Percentiles rank a stretch among this genome's conserved stretches.
These are phyloP conservation scores for Drechmeria coniospora DNA, from an alignment of 2,329 filamentous ascomycete species.

Conservation along the genomic window DNA sequence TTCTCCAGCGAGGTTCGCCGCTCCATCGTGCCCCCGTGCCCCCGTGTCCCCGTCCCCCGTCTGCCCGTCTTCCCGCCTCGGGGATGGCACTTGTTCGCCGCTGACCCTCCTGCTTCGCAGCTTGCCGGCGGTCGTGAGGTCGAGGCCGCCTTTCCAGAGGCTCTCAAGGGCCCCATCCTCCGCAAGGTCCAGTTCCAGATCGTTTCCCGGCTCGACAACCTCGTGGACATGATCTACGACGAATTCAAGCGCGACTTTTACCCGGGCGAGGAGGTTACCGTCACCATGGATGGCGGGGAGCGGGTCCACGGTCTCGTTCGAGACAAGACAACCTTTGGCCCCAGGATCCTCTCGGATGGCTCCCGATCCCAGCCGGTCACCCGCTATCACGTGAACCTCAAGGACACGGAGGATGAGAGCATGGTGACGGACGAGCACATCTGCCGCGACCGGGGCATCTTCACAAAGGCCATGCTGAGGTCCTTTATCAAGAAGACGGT, in stretches of 20 bases:
- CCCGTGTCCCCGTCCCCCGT: background rate
- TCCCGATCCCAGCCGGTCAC: conserved; percentile 55
- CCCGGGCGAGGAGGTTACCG: conserved; percentile 70
- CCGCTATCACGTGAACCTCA: conserved; percentile 65
- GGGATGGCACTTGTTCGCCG: background rate
- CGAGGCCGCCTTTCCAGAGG: conserved; percentile 80
- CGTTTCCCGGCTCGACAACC: conserved; percentile 73
- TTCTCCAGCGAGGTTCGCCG: conserved; percentile 70
- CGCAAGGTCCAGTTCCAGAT: conserved; percentile 85
- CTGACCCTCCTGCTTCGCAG: conserved; percentile 26
- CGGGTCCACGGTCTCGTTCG: conserved; percentile 60
- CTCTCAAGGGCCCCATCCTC: conserved; percentile 78
- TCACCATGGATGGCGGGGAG: conserved; percentile 53
- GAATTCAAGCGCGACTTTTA: conserved; percentile 86
- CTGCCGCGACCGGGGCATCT: conserved; percentile 73
- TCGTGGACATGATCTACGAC: conserved; percentile 52
- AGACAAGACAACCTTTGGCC: conserved; percentile 69
- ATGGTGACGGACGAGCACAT: conserved; percentile 72
- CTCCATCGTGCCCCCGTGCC: background rate
- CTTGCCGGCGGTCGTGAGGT: conserved; percentile 72
- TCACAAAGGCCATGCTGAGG: conserved; percentile 85
- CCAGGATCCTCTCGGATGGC: conserved; percentile 46
- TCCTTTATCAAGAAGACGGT: conserved; percentile 93
- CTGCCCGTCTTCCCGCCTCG: background rate
- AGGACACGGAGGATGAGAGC: conserved; percentile 55